Base-by-base conservation (phyloP, 441 rosid genomes). In the Lepidium campestre region DNA sequence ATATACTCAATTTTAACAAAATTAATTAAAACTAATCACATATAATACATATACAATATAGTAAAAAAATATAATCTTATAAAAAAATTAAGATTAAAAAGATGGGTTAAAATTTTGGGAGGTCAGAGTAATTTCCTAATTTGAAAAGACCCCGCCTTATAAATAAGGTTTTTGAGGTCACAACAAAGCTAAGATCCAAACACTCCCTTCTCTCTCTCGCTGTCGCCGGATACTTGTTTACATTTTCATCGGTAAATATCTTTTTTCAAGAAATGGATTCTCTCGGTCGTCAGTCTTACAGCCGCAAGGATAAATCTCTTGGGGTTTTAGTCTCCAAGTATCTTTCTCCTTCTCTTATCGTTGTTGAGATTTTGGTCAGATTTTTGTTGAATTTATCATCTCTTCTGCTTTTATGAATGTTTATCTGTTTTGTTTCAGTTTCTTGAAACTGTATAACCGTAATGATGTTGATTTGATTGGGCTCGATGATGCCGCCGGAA, bases 281-380 rank as follows among this genome's bases (percentile, higher is more conserved):
- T 58, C 73, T 29, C 44, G 71, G 67, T 54, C 78, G 60, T 12
- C 68, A 68, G 17, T 50, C 58, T 34, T 90, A 86, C 80, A 71
- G 86, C 71, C 80, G 93, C 65, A 90, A 88, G 71, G 93, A 90
- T 49, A 88, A 86, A 74, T 86, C 97, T 57, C 94, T 90, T 13
- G 91, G 95, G 1, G 79, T 88, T 57, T 36, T 90, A 8, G 89
- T 90, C 85, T 70, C 91, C 54, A 86, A 86, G 97, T 90, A 74
- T 25, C 3, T 10, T 25, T 20, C 23, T 53, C 17, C 55, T 23
- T 49, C 25, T 35, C 23, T 34, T 36, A 4, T 41, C 37, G n/a
- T n/a, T n/a, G n/a, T n/a, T 10, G 37, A 10, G 44, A 40, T n/a
- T 40, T 22, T 27, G 7, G n/a, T 10, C 10, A 10, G 23, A 35